Conservation (phyloP, 768 basidiomycete genomes). For the Termitomyces titanicus region DNA sequence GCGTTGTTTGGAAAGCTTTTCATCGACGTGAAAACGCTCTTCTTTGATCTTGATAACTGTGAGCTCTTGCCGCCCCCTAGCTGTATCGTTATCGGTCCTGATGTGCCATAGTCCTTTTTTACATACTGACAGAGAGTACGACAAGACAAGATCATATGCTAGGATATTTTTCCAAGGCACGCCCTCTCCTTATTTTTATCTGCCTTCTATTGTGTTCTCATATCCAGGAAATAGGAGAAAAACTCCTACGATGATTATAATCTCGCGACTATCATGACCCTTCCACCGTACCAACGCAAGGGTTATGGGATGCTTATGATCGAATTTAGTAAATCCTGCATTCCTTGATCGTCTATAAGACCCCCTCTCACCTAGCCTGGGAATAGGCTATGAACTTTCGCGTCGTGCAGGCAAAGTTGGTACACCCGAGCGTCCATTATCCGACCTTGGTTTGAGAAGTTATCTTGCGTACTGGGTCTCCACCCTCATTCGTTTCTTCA, state of each 20-base stretch:
- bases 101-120: conserved; percentile 69
- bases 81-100: background rate
- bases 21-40: conserved; percentile 95
- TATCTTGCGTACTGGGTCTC: conserved; percentile 90
- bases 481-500: conserved; percentile 79
- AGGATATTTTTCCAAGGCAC: conserved; percentile 65
- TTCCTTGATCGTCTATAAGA: background rate
- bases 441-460: conserved; percentile 86
- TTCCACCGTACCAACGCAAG: conserved; percentile 88
- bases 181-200: background rate
- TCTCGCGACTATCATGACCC: conserved; percentile 91
- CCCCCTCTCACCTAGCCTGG: background rate
- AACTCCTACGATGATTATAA: conserved; percentile 96
- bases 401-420: conserved; percentile 75
- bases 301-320: conserved; percentile 96
- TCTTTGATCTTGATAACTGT: conserved; percentile 90
- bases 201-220: background rate
- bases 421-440: conserved; percentile 93
- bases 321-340: conserved; percentile 82
- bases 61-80: conserved; percentile 20
- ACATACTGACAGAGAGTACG: conserved; percentile 84
- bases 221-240: conserved; percentile 64
- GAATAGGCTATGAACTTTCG: conserved; percentile 89
- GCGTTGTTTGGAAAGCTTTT: conserved; percentile 98
- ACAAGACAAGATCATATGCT: conserved; percentile 79